These are phyloP conservation scores for Botrytis byssoidea DNA, from an alignment of 2,329 filamentous ascomycete species.

Conservation along the genomic window DNA sequence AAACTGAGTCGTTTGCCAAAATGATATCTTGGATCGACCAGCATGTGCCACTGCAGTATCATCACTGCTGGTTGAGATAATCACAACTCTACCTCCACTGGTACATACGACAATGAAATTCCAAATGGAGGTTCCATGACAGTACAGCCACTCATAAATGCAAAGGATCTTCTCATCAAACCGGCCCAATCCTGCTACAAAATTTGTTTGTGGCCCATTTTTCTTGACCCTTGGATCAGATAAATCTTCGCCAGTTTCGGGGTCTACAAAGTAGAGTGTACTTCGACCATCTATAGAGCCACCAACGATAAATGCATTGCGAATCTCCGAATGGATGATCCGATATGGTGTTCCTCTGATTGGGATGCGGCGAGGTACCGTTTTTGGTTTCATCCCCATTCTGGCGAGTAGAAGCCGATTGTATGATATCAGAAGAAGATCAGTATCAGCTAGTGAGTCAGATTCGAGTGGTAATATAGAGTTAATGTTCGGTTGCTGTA, in stretches of 20 bases:
- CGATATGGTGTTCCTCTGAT: slow-evolving; percentile 43
- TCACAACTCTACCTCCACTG: slow-evolving; percentile 52
- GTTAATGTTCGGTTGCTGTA: slow-evolving; percentile 49
- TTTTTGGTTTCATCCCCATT: slow-evolving; percentile 46
- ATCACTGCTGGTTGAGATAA: slow-evolving; percentile 49
- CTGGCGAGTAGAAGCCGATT: slow-evolving; percentile 53
- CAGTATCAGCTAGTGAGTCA: slow-evolving; percentile 35
- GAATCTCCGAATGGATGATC: slow-evolving; percentile 53
- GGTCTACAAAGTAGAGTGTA: slow-evolving; percentile 56
- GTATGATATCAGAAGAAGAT: slow-evolving; percentile 51
- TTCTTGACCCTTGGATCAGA: slow-evolving; percentile 44
- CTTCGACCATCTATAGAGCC: slow-evolving; percentile 46
- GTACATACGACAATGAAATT: slow-evolving; percentile 62
- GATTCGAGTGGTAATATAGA: slow-evolving; percentile 47
- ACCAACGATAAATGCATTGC: slow-evolving; percentile 55
- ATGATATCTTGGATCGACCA: slow-evolving; percentile 44
- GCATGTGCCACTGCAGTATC: background rate
- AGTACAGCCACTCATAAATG: slow-evolving; percentile 63
- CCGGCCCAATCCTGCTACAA: slow-evolving; percentile 57
- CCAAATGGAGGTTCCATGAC: slow-evolving; percentile 56
- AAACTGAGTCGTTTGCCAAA: slow-evolving; percentile 49
- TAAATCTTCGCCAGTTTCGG: slow-evolving; percentile 52
- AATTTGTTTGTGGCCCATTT: slow-evolving; percentile 44
- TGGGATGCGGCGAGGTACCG: slow-evolving; percentile 51
- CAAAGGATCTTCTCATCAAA: slow-evolving; percentile 58